Conservation (phyloP, 2,329 filamentous ascomycete species). For the Macrophomina phaseolina region DNA sequence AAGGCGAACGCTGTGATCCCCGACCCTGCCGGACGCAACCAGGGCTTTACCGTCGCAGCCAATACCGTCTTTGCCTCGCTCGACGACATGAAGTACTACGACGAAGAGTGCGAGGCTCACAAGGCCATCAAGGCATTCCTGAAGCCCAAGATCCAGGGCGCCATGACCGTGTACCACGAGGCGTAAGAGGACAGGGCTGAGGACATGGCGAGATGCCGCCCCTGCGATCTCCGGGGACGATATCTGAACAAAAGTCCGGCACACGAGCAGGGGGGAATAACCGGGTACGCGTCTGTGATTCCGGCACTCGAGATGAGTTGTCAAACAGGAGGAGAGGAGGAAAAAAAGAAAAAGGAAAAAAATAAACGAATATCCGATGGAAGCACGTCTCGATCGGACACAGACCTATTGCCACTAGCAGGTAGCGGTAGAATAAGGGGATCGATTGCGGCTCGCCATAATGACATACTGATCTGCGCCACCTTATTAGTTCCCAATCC, state of each 20-base stretch:
- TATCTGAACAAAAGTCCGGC: not conserved
- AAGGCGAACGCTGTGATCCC: constrained; percentile 58
- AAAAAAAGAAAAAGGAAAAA: not conserved
- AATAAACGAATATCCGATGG: too few relatives aligned
- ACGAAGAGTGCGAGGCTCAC: constrained; percentile 61
- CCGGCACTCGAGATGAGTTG: not conserved
- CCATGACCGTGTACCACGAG: constrained; percentile 29
- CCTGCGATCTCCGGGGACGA: too few relatives aligned
- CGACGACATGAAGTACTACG: constrained; percentile 72
- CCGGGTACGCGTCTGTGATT: not conserved
- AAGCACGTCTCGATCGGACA: not conserved
- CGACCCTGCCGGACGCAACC: constrained; percentile 57
- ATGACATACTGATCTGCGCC: constrained; percentile 16
- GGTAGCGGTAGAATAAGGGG: not conserved
- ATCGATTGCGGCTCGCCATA: constrained; percentile 10
- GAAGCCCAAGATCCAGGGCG: constrained; percentile 33
- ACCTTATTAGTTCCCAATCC: not conserved
- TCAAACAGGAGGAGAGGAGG: not conserved
- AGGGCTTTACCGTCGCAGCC: constrained; percentile 68
- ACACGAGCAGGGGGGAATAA: not conserved
- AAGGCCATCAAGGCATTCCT: constrained; percentile 50
- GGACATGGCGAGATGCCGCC: too few relatives aligned
- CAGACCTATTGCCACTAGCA: not conserved
- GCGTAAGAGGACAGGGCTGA: not conserved
- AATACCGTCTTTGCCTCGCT: constrained; percentile 65